Percentiles rank a stretch among this genome's conserved stretches.
phyloP scores from a whole-genome alignment of 768 basidiomycete species.

The Leccinum longicurvipes region DNA sequence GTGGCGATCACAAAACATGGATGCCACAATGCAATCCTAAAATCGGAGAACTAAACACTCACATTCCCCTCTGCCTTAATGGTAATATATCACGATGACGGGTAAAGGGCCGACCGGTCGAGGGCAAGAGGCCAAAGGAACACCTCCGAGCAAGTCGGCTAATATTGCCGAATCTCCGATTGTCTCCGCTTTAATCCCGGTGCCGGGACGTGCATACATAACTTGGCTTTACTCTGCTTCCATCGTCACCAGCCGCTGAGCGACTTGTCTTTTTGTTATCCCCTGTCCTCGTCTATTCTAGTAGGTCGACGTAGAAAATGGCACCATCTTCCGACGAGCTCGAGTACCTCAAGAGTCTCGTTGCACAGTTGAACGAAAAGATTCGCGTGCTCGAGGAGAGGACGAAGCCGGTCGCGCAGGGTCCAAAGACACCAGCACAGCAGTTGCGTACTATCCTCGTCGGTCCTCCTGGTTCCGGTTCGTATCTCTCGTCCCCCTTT shows the following conservation, averaged over 20 bases:
- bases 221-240: background rate
- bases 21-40: background rate
- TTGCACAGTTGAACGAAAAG: conserved; percentile 87
- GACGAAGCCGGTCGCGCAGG: conserved; percentile 44
- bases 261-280: background rate
- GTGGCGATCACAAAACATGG: background rate
- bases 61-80: background rate
- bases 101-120: background rate
- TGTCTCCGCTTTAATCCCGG: conserved; percentile 24
- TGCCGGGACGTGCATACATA: conserved; percentile 7
- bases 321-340: conserved; percentile 67
- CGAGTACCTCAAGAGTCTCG: conserved; percentile 92
- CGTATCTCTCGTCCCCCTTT: conserved; percentile 21
- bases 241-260: background rate
- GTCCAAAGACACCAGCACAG: conserved; percentile 60
- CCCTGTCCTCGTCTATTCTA: background rate
- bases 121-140: background rate
- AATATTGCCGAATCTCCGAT: conserved; percentile 9
- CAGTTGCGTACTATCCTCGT: conserved; percentile 90
- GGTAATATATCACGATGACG: background rate
- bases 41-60: background rate
- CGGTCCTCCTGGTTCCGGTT: conserved; percentile 97
- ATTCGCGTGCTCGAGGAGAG: conserved; percentile 75
- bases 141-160: background rate
- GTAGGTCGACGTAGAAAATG: conserved; percentile 38